Base-by-base conservation (phyloP, 495 filamentous ascomycete genomes). In the Annulohypoxylon moriforme region DNA sequence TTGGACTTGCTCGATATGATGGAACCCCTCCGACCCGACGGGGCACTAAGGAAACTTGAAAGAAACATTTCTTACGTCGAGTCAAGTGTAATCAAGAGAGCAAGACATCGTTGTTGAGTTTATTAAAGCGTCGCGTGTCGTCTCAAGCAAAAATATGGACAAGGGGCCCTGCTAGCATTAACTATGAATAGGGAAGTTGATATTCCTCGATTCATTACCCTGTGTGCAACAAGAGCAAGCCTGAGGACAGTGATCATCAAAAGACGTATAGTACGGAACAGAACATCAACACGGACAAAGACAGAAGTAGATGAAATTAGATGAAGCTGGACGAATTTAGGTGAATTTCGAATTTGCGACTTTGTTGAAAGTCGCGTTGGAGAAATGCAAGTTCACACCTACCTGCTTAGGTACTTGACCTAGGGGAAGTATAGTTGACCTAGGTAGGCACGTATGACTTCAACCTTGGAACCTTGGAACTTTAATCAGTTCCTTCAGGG, bases 41-140 rank as follows among this genome's bases (percentile, higher is more conserved):
- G 56, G 47, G 65, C 18, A 24, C 66, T 40, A 6, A 73, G 27
- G 34, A 73, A 69, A 13, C 61, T 42, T 22, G 71, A 69, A 52
- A 73, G 71, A 50, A 73, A 73, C 71, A 73, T 73, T 13, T 42
- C 47, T 66, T 65, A 60, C 4, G 59, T 65, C 38, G 60, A 56
- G 50, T 57, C 33, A 68, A 52, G 47, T 50, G 16, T 36, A 47
- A 24, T 73, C 46, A 20, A 64, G 20, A 5, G n/a, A 18, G 33
- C 31, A 64, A 56, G 60, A 36, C 64, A 72, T 67, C 33, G 52
- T 72, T 20, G 60, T 49, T 40, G 29, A 47, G 24, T 10, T 36
- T 64, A 44, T 9, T 50, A n/a, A 40, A 34, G 50, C 8, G 60
- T 60, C 4, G 44, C 64, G 36, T 38, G 40, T 61, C 24, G 46